Evolutionary conservation across 2,329 filamentous ascomycete genomes (phyloP).

Genomic region (Clonostachys byssicola): DNA sequence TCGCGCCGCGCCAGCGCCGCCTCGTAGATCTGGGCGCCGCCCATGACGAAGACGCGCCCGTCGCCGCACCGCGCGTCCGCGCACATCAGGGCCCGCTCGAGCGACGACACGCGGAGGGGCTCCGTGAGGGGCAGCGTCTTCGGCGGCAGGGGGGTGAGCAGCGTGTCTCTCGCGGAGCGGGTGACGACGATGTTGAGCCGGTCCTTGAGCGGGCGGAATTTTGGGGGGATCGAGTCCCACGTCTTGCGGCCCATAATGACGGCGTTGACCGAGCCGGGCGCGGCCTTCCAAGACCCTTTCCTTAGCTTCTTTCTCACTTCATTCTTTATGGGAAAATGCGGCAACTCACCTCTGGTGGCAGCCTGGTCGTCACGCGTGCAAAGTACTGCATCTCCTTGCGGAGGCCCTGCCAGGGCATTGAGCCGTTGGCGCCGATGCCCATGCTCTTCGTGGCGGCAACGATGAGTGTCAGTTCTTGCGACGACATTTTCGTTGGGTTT

Average conservation of each 20-base stretch:
- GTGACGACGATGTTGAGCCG: conserved; percentile 81
- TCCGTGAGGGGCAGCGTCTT: conserved; percentile 17
- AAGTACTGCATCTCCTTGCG: conserved; percentile 95
- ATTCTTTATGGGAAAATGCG: background rate
- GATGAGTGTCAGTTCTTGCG: conserved; percentile 75
- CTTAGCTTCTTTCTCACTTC: too few relatives aligned
- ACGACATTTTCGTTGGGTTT: conserved; percentile 17
- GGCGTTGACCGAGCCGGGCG: conserved; percentile 50
- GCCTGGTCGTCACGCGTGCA: conserved; percentile 76
- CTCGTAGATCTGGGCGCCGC: conserved; percentile 81
- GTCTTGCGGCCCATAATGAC: conserved; percentile 98
- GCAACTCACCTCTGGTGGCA: conserved; percentile 33
- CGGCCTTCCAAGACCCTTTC: background rate
- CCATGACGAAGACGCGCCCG: conserved; percentile 77
- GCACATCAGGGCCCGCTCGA: conserved; percentile 52
- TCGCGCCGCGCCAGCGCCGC: conserved; percentile 58
- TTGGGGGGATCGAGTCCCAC: conserved; percentile 82
- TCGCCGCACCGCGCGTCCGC: conserved; percentile 33
- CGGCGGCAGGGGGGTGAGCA: conserved; percentile 4
- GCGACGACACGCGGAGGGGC: conserved; percentile 53
- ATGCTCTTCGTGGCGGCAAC: conserved; percentile 88
- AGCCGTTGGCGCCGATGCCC: conserved; percentile 79
- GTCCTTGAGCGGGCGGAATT: conserved; percentile 74
- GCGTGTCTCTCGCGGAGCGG: conserved; percentile 28
- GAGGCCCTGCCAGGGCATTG: conserved; percentile 84